Percentiles rank a stretch among this genome's conserved stretches.
These are phyloP conservation scores for Marasmius tenuissimus DNA, from an alignment of 1,284 basidiomycete genomes.

Conservation along the genomic window DNA sequence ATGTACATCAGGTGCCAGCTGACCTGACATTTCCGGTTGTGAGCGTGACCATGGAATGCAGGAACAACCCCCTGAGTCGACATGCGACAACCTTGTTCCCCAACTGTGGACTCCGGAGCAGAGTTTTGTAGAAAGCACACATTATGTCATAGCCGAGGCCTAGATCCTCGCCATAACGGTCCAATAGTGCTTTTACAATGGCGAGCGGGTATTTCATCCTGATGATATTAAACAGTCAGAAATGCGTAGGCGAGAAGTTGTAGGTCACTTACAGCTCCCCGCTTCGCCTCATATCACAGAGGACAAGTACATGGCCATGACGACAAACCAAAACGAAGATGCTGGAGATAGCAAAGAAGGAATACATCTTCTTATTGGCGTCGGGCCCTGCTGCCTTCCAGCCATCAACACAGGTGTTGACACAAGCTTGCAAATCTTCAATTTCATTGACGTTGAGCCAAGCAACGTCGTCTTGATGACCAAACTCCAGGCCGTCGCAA, in stretches of 20 bases:
- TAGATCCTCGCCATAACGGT: not conserved
- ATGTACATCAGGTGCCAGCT: constrained; percentile 27
- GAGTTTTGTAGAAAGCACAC: too few species aligned
- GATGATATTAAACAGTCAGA: too few species aligned
- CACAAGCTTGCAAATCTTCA: constrained; percentile 4
- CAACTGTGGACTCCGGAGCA: too few species aligned
- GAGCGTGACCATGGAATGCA: too few species aligned
- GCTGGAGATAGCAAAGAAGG: constrained; percentile 17
- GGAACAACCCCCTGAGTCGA: too few species aligned
- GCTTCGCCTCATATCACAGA: constrained; percentile 33
- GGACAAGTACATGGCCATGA: constrained; percentile 30
- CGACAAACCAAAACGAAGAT: constrained; percentile 30
- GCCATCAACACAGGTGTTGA: constrained; percentile 26
- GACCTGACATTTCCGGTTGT: constrained; percentile 24
- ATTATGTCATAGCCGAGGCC: too few species aligned
- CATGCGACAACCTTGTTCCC: too few species aligned
- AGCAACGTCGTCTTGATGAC: not conserved
- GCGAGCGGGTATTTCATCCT: constrained; percentile 8
- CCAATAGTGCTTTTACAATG: not conserved
- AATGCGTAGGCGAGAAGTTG: not conserved
- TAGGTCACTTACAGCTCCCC: constrained; percentile 34
- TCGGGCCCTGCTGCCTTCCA: constrained; percentile 34
- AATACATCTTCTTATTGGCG: constrained; percentile 3
- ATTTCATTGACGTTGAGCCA: constrained; percentile 15
- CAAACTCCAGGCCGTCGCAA: too few species aligned